phyloP scores from a whole-genome alignment of 2,329 filamentous ascomycete genomes.

The Claviceps pazoutovae region DNA sequence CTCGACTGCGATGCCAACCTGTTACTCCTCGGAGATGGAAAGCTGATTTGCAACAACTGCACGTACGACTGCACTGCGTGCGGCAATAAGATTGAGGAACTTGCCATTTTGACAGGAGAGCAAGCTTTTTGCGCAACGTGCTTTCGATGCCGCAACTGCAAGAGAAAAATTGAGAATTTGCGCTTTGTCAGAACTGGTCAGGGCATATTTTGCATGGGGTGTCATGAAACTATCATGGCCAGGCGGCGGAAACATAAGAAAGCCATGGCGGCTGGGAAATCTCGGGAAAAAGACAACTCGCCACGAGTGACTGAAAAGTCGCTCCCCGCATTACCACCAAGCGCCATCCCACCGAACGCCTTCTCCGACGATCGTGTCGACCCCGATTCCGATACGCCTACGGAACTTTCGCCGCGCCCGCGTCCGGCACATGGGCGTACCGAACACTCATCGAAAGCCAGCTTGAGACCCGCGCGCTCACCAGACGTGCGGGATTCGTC shows the following conservation, averaged over 20 bases:
- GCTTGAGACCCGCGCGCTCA: slow-evolving; percentile 37
- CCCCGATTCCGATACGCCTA: slow-evolving; percentile 51
- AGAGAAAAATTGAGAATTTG: slow-evolving; percentile 95
- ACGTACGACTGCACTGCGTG: slow-evolving; percentile 98
- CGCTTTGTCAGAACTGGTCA: slow-evolving; percentile 95
- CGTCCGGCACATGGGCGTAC: slow-evolving; percentile 35
- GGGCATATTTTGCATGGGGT: slow-evolving; percentile 98
- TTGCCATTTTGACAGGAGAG: slow-evolving; percentile 92
- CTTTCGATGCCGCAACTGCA: slow-evolving; percentile 96
- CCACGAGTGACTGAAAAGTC: slow-evolving; percentile 78
- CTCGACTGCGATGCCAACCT: slow-evolving; percentile 98
- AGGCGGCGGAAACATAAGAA: slow-evolving; percentile 77
- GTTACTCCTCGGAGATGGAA: slow-evolving; percentile 90
- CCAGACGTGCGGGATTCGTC: slow-evolving; percentile 36
- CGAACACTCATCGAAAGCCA: slow-evolving; percentile 42
- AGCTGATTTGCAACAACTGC: slow-evolving; percentile 97
- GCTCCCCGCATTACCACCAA: slow-evolving; percentile 76
- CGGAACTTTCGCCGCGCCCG: slow-evolving; percentile 54
- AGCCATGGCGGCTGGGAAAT: slow-evolving; percentile 43
- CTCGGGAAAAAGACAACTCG: slow-evolving; percentile 47
- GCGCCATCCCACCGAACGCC: slow-evolving; percentile 47
- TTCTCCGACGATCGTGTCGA: slow-evolving; percentile 48
- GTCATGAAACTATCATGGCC: slow-evolving; percentile 93
- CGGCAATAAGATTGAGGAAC: slow-evolving; percentile 92
- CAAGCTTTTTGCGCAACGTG: slow-evolving; percentile 96